Evolutionary conservation across 768 basidiomycete species (phyloP), one percentile per base, ranked within the genome.

Genomic region (Lentinus tigrinus): DNA sequence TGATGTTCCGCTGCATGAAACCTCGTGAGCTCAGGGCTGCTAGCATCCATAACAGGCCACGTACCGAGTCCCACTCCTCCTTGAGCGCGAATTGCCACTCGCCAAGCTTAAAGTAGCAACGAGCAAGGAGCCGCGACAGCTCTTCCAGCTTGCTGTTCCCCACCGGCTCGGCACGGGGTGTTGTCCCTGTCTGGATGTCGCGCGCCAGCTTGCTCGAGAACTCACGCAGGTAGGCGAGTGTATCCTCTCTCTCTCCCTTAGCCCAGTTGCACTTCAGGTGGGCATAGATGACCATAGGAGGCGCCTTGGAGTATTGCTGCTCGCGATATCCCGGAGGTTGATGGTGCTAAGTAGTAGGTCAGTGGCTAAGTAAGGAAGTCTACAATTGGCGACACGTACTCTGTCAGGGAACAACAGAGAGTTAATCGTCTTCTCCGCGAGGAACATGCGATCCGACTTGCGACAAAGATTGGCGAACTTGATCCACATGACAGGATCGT

Each of bases 391-490:
- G 49, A 2, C 17, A 65, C 80, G 47, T 63, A 87, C 84, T 65
- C 83, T 75, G 53, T 89, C 89, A 28, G 89, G 88, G 10, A 89
- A 86, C 28, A 97, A 77, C 1, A 99, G 74, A 0, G 94, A 96
- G 62, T 95, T 92, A 67, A 99, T 89, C 0, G 96, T 97, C 75
- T 98, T 98, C 65, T 98, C 95, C 0, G 96, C 95, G 49, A 99
- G 76, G n/a, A 83, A 82, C 84, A 98, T 92, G 5, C 97, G 86
- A 49, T 96, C 94, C 17, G 85, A 91, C 74, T 96, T 96, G 51
- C 97, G 91, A 69, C 97, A 98, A 1, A 98, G 78, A 67, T 99
- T 98, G 2, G 96, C 93, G 68, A 99, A 98, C 74, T 97, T 95
- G 74, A 99, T 97, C 95, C 95, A 98, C 87, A 97, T 98, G 46